Percentiles rank a stretch among this genome's conserved stretches.
Evolutionary conservation across 2,329 filamentous ascomycete species (phyloP).

Genomic region (Claviceps sp.): DNA sequence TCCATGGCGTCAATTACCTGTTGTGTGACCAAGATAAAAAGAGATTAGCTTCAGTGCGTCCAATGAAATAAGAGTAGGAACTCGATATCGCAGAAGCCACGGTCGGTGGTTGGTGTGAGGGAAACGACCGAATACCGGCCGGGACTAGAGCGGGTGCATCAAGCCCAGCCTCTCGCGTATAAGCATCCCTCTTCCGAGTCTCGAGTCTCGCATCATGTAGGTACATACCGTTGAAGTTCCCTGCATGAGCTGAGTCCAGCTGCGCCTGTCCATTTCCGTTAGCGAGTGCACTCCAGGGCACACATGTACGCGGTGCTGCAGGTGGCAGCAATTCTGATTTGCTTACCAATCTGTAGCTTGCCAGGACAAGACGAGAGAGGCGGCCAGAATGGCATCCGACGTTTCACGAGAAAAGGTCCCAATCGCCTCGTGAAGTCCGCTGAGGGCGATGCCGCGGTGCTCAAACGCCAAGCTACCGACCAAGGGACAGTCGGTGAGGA

Average conservation of each 20-base stretch:
- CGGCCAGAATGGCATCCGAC: constrained; percentile 81
- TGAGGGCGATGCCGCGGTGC: constrained; percentile 73
- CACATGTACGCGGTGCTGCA: neutral
- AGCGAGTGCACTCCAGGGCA: constrained; percentile 5
- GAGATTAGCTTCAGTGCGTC: constrained; percentile 1
- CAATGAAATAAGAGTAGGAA: neutral
- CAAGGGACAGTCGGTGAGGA: constrained; percentile 71
- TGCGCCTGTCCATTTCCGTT: constrained; percentile 48
- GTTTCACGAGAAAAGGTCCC: constrained; percentile 72
- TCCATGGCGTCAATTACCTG: constrained; percentile 87
- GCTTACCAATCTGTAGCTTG: constrained; percentile 89
- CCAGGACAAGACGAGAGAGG: constrained; percentile 87
- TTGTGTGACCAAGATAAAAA: neutral
- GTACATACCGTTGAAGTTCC: constrained; percentile 71
- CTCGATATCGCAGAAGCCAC: neutral
- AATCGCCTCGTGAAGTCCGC: constrained; percentile 79
- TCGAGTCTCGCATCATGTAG: neutral
- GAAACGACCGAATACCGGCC: no score
- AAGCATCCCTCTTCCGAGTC: neutral
- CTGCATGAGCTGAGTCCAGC: constrained; percentile 86
- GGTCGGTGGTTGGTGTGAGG: neutral
- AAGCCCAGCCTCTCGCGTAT: neutral
- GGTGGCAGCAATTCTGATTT: constrained; percentile 1
- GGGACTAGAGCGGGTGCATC: no score
- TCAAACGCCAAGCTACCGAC: constrained; percentile 83